Evolutionary conservation across 1,284 basidiomycete species (phyloP).

Genomic region (Ustilago loliicola): DNA sequence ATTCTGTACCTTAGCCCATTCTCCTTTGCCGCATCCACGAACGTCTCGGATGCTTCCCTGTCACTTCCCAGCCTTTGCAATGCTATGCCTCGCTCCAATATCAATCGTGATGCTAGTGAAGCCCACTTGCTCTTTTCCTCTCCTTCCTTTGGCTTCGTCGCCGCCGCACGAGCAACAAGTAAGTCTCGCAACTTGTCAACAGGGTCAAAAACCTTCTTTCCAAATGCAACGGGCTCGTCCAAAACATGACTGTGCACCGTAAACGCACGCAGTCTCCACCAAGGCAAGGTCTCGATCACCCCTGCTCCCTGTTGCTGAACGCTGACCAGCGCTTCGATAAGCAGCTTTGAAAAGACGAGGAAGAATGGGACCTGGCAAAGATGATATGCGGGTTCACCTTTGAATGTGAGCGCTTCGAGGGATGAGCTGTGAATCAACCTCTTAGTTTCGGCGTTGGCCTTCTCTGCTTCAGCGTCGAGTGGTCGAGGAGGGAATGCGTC

Average conservation of each 20-base stretch:
- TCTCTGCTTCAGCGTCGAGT: conserved; percentile 72
- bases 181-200: conserved; percentile 74
- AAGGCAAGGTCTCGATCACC: conserved; percentile 51
- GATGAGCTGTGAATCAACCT: conserved; percentile 76
- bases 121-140: conserved; percentile 68
- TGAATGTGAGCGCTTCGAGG: conserved; percentile 82
- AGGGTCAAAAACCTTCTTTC: conserved; percentile 73
- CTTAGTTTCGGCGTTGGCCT: conserved; percentile 37
- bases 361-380: conserved; percentile 80
- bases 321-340: conserved; percentile 75
- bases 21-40: conserved; percentile 82
- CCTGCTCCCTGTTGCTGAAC: neutral
- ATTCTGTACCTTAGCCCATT: conserved; percentile 89
- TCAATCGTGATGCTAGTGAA: conserved; percentile 79
- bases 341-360: conserved; percentile 81
- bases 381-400: conserved; percentile 96
- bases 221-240: conserved; percentile 83
- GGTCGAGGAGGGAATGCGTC: conserved; percentile 73
- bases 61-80: conserved; percentile 82
- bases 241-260: conserved; percentile 85
- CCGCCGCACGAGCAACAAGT: conserved; percentile 31
- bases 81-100: conserved; percentile 85
- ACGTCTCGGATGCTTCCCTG: conserved; percentile 82
- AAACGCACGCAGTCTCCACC: conserved; percentile 84
- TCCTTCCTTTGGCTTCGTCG: conserved; percentile 60